phyloP scores from a whole-genome alignment of 164 flowering plant species.

The Piper longum region DNA sequence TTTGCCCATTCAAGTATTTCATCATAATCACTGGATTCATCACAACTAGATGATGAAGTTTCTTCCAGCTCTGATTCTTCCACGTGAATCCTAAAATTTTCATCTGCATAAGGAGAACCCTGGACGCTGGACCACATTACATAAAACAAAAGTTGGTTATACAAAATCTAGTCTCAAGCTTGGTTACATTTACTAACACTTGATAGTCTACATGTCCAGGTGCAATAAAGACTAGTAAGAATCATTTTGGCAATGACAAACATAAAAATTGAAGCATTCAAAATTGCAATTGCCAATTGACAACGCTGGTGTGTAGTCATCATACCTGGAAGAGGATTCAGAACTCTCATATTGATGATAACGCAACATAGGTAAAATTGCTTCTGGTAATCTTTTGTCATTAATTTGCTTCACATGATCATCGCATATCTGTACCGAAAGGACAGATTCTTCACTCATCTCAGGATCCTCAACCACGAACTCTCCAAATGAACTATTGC shows the following conservation, averaged over 20 bases:
- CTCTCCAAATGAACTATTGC: constrained; percentile 12
- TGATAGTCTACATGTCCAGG: too few species aligned
- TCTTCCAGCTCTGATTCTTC: constrained; percentile 78
- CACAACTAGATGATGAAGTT: constrained; percentile 80
- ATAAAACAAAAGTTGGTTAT: neutral
- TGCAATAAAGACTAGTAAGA: too few species aligned
- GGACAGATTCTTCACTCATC: constrained; percentile 18
- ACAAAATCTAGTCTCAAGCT: too few species aligned
- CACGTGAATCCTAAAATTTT: constrained; percentile 58
- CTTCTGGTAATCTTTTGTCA: constrained; percentile 45
- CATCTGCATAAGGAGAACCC: constrained; percentile 68
- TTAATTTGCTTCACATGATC: constrained; percentile 28
- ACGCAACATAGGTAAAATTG: constrained; percentile 55
- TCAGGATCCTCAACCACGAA: constrained; percentile 16
- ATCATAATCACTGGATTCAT: constrained; percentile 42
- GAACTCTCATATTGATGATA: constrained; percentile 70
- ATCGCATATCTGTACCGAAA: constrained; percentile 15
- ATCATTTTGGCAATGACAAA: too few species aligned
- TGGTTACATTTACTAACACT: too few species aligned
- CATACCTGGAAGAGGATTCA: constrained; percentile 82
- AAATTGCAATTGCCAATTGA: neutral
- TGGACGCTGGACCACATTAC: constrained; percentile 43
- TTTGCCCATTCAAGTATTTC: constrained; percentile 96
- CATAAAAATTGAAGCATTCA: neutral
- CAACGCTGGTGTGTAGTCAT: neutral